Evolutionary conservation across 208 protist species (phyloP).

Genomic region (Trypanosoma caninum): DNA sequence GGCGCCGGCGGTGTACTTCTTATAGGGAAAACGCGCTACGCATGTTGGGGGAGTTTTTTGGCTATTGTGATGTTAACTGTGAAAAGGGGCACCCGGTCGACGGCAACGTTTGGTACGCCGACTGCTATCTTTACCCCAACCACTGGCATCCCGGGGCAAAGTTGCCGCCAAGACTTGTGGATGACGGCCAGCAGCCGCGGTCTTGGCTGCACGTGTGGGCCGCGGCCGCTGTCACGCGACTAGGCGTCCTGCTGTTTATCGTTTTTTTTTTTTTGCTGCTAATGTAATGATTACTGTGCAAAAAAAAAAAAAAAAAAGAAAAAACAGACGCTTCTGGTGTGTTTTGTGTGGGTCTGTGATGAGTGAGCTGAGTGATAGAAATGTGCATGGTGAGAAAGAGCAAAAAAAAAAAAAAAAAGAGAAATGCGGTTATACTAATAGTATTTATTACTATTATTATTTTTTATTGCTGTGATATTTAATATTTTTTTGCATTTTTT

Average conservation of each 20-base stretch:
- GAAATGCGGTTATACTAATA: too few species aligned
- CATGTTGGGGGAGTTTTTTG: constrained; percentile 16
- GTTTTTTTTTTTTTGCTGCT: constrained; percentile 11
- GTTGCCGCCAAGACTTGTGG: constrained; percentile 18
- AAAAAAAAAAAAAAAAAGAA: constrained; percentile 1
- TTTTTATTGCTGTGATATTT: too few species aligned
- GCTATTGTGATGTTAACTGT: constrained; percentile 27
- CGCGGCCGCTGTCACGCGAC: neutral
- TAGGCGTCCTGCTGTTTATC: constrained; percentile 6
- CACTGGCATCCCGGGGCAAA: constrained; percentile 58
- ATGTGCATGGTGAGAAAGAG: neutral
- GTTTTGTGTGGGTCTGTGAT: neutral
- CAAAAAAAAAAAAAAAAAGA: neutral
- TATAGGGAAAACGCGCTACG: neutral
- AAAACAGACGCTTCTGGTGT: neutral
- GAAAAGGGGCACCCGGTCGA: constrained; percentile 35
- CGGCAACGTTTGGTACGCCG: constrained; percentile 75
- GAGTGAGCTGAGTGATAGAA: too few species aligned
- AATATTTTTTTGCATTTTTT: too few species aligned
- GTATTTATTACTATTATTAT: too few species aligned
- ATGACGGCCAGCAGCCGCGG: constrained; percentile 15
- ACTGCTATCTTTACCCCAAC: constrained; percentile 76
- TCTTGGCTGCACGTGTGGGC: constrained; percentile 20
- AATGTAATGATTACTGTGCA: neutral
- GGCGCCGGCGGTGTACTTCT: neutral